Evolutionary conservation across 495 filamentous ascomycete species (phyloP).

Genomic region (Aspergillus leporis): DNA sequence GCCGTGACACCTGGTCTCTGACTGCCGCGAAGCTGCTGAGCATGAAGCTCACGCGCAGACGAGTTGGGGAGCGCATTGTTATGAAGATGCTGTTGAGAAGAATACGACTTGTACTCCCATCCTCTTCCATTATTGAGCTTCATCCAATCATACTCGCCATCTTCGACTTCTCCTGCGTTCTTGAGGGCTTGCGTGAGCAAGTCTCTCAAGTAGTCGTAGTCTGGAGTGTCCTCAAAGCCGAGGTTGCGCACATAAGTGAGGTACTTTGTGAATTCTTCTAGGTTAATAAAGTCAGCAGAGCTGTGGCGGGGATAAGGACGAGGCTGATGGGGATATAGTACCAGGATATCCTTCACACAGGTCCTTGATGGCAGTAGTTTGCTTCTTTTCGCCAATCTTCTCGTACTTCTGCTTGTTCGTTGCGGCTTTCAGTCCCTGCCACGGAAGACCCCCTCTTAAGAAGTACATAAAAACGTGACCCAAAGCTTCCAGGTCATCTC

Average conservation of each 20-base stretch:
- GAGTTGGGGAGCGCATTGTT: constrained; percentile 71
- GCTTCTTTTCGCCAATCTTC: constrained; percentile 99
- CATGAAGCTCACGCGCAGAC: constrained; percentile 76
- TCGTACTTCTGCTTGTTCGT: constrained; percentile 99
- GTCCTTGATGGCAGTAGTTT: constrained; percentile 95
- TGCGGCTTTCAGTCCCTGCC: constrained; percentile 97
- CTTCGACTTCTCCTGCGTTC: constrained; percentile 90
- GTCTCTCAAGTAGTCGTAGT: constrained; percentile 97
- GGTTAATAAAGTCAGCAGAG: constrained; percentile 17
- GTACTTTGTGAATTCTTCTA: constrained; percentile 96
- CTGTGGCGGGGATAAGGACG: neutral
- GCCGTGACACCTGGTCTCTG: constrained; percentile 67
- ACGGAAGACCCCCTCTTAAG: constrained; percentile 89
- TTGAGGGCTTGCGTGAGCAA: constrained; percentile 97
- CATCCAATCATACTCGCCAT: constrained; percentile 99
- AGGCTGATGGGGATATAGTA: constrained; percentile 29
- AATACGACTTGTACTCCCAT: constrained; percentile 90
- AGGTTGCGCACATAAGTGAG: constrained; percentile 96
- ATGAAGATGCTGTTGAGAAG: constrained; percentile 73
- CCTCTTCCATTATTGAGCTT: constrained; percentile 94
- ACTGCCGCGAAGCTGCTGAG: constrained; percentile 59
- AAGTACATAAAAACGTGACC: constrained; percentile 99
- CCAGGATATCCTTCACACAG: constrained; percentile 93
- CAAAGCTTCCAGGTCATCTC: constrained; percentile 94
- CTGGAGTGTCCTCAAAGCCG: constrained; percentile 96